Evolutionary conservation across 2,329 filamentous ascomycete genomes (phyloP), one percentile per base, ranked within the genome.

Genomic region (Colletotrichum karsti): DNA sequence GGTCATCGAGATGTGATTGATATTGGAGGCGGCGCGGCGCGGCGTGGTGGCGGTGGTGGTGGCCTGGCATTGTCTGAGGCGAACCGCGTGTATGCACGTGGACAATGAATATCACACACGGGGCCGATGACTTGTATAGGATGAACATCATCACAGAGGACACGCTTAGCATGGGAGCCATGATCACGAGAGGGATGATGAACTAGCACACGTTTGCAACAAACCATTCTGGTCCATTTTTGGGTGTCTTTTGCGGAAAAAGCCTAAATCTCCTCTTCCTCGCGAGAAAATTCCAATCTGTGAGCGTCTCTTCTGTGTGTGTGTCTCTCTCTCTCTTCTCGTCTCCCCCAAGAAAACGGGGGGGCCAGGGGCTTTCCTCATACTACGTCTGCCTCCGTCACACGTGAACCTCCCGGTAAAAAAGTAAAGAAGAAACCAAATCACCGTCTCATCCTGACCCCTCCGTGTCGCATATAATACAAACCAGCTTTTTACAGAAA

Each of bases 401-500:
- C 66, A 60, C 48, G 50, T 48, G 22, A 28, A 10, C 39, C 33
- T 39, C 46, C n/a, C 10, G 12, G 12, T 35, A 35, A 9, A 50
- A 28, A 26, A 39, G 26, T 18, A 51, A 51, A n/a, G n/a, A n/a
- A n/a, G n/a, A 18, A 51, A 8, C 30, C n/a, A 10, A 51, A n/a
- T 42, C 39, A 42, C 39, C 33, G 10, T 42, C 42, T 13, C 48
- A 28, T 30, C 28, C 41, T 55, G 24, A 15, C 13, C 48, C 35
- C 18, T 46, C 39, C 54, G 22, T 7, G n/a, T 54, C 65, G 65
- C 65, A 28, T 70, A 70, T 64, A 62, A 58, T 70, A 70, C 69
- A 69, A 60, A 59, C 61, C 69, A 66, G 53, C 60, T 69, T 69
- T 70, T 69, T 70, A 70, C 69, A 70, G 46, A 56, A 66, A 57